Evolutionary conservation across 176 grass and related monocot genomes (phyloP), one percentile per base, ranked within the genome.

Genomic region (Aegilops umbellulata): DNA sequence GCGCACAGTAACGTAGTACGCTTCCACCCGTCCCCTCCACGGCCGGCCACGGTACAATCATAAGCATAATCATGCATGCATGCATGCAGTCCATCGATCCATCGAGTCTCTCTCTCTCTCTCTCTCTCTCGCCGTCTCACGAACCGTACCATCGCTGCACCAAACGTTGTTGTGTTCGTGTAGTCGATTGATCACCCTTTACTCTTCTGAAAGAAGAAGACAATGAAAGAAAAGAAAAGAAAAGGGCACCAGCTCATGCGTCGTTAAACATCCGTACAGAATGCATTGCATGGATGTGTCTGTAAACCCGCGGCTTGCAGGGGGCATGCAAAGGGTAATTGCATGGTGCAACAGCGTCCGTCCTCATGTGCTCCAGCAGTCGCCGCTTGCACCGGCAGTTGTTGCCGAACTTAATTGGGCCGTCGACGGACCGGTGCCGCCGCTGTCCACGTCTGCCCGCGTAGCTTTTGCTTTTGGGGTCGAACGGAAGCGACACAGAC

Each of bases 341-440:
- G 62, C 16, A 36, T 60, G 22, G 57, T 2, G 57, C 57, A 60
- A 22, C 41, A 42, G 41, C 41, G 10, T 42, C 9, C 41, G 41
- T 12, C 30, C 26, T 19, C 79, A 82, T 70, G 73, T 71, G 80
- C 80, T 20, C 19, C 80, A 61, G 47, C 22, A 35, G 80, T 46
- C 23, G 67, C 38, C 38, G 0, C 38, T 1, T 10, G 38, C 38
- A 39, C 0, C 34, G 34, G 38, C 38, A 2, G 8, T 7, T 39
- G 38, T 39, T 39, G 2, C 8, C 36, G 36, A 39, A 7, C 8
- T 2, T 39, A 39, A 39, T 39, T 39, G 8, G 38, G 38, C 38
- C 38, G 38, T 39, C 41, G 11, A 12, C n/a, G n/a, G 41, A 44
- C 11, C 0, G 38, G 63, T 22, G 46, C 23, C 0, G 64, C 13